These are phyloP conservation scores for Avena sativa DNA, from an alignment of 176 grass and related monocot genomes.

Conservation along the genomic window DNA sequence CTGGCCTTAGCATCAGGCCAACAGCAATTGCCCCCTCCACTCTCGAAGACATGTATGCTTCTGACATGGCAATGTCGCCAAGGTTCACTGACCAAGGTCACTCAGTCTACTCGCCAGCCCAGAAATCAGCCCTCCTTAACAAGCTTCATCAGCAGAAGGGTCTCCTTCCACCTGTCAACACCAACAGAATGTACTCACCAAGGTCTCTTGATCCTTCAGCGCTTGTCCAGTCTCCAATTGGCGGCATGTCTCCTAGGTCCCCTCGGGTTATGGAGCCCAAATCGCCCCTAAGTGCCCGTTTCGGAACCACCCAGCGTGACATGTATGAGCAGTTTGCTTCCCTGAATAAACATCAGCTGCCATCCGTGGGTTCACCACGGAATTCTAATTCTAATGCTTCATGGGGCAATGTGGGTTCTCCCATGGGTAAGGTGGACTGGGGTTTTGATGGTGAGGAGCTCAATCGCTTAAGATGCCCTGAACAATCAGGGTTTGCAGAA, in stretches of 20 bases:
- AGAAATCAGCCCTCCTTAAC: slow-evolving; percentile 80
- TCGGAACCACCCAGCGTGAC: slow-evolving; percentile 57
- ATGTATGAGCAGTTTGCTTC: slow-evolving; percentile 58
- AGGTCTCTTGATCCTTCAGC: slow-evolving; percentile 62
- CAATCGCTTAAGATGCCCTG: slow-evolving; percentile 42
- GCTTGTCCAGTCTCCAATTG: slow-evolving; percentile 53
- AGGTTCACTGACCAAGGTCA: slow-evolving; percentile 77
- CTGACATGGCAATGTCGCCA: slow-evolving; percentile 69
- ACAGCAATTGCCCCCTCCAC: slow-evolving; percentile 58
- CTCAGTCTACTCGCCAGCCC: slow-evolving; percentile 64
- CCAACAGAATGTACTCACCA: slow-evolving; percentile 67
- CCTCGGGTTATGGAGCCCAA: slow-evolving; percentile 73
- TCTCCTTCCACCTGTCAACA: slow-evolving; percentile 77
- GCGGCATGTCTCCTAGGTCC: slow-evolving; percentile 64
- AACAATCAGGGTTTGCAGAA: slow-evolving; percentile 31
- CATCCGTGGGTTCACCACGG: slow-evolving; percentile 47
- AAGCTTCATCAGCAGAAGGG: slow-evolving; percentile 65
- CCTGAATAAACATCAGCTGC: slow-evolving; percentile 47
- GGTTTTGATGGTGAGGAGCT: slow-evolving; percentile 62
- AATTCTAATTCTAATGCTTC: slow-evolving; percentile 57
- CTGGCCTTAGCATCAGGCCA: slow-evolving; percentile 50
- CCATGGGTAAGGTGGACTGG: slow-evolving; percentile 71
- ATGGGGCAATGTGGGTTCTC: slow-evolving; percentile 68
- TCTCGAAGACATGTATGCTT: slow-evolving; percentile 76
- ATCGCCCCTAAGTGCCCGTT: slow-evolving; percentile 60